Conservation (phyloP, 176 grass and related monocot genomes). For the Miscanthus lutarioriparius region DNA sequence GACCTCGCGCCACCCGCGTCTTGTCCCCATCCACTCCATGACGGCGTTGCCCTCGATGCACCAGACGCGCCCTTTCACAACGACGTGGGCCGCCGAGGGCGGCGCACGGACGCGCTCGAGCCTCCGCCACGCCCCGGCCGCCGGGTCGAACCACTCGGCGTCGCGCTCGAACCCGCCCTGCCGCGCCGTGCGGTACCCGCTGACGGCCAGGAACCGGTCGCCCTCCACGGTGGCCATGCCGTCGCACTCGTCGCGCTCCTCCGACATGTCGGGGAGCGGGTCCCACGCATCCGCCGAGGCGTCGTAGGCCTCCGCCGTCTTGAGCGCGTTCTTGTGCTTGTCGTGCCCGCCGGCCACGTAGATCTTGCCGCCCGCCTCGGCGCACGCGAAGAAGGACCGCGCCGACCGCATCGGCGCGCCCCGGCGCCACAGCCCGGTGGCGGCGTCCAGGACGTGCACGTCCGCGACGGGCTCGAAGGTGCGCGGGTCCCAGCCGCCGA, state of each 20-base stretch:
- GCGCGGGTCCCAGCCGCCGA: constrained; percentile 76
- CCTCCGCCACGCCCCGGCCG: constrained; percentile 45
- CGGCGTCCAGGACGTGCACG: constrained; percentile 68
- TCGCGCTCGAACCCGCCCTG: constrained; percentile 82
- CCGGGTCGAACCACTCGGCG: constrained; percentile 70
- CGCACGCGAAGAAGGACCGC: constrained; percentile 74
- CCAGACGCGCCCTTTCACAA: constrained; percentile 47
- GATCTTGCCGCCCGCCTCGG: constrained; percentile 48
- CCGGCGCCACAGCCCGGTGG: constrained; percentile 42
- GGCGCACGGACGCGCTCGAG: constrained; percentile 43
- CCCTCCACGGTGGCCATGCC: constrained; percentile 61
- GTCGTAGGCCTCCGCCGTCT: constrained; percentile 81
- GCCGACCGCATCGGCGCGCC: constrained; percentile 44
- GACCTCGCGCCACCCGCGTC: constrained; percentile 48
- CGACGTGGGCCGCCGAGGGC: constrained; percentile 51
- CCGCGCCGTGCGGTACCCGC: constrained; percentile 80
- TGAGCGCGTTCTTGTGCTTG: constrained; percentile 89
- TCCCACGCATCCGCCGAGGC: constrained; percentile 52
- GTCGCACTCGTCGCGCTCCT: constrained; percentile 76
- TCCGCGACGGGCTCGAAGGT: constrained; percentile 70
- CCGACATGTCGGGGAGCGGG: constrained; percentile 81
- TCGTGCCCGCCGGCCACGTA: constrained; percentile 87
- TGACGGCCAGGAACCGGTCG: constrained; percentile 60
- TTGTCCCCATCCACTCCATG: constrained; percentile 44
- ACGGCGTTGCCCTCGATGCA: constrained; percentile 48